Base-by-base conservation (phyloP, 768 basidiomycete species). In the Lactarius quietus region DNA sequence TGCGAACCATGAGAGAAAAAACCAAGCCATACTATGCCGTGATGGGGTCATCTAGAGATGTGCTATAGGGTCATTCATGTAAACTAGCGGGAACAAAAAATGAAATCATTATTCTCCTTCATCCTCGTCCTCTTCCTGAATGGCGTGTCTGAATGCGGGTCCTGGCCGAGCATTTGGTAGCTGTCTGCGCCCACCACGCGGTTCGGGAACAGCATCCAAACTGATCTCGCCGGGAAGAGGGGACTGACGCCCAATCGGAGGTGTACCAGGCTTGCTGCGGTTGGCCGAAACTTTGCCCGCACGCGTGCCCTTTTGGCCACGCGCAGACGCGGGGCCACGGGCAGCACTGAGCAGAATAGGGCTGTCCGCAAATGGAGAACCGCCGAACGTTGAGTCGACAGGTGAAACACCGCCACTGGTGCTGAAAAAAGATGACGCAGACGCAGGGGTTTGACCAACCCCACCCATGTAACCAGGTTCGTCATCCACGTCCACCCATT, bases 401-500 rank as follows among this genome's bases (percentile, higher is more conserved):
- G 72, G 43, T 59, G 55, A 55, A 56, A 17, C 61, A 59, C 29
- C 69, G 54, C 9, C 68, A 63, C 43, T 69, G 35, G 52, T 66
- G 36, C 35, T 33, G 33, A 61, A 69, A 28, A 51, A 43, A 14
- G 64, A 59, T 7, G 57, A 38, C 18, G 58, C 18, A 68, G 72
- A 38, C 64, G 28, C 57, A 41, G 52, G 65, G 51, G 57, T 69
- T 75, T 94, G 92, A 0, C 92, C 92, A 35, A 94, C 74, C 6
- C 92, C 92, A 55, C 90, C 91, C 17, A 85, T 87, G 76, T 91
- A 93, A 3, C 81, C 82, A 9, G 86, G 77, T 23, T 92, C 90
- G 8, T 93, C 92, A 48, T 94, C 92, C 70, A 92, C 90, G 70
- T 93, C 92, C 17, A 92, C 88, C 92, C 92, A 93, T 68, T 93